Evolutionary conservation across 2,329 filamentous ascomycete species (phyloP).

Genomic region (Colletotrichum phormii): DNA sequence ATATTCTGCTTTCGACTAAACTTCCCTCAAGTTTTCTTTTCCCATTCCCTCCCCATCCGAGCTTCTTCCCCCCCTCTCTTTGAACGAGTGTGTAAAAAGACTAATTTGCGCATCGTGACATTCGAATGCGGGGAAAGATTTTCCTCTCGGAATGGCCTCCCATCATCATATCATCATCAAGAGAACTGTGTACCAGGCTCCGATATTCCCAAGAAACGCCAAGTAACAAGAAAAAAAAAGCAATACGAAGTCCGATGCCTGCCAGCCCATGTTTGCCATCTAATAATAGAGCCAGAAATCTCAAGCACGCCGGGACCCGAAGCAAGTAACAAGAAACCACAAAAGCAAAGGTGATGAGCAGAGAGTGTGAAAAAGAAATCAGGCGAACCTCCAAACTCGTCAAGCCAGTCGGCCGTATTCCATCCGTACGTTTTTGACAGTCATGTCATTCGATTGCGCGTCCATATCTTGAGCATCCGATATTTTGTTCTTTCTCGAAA

Average conservation of each 20-base stretch:
- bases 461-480: not conserved
- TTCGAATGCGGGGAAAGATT: not conserved
- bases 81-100: not conserved
- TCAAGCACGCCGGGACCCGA: not conserved
- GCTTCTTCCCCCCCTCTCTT: not conserved
- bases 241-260: not conserved
- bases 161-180: not conserved
- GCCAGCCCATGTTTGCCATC: conserved; percentile 25
- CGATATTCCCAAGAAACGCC: conserved; percentile 15
- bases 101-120: not conserved
- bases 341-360: not conserved
- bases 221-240: not conserved
- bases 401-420: conserved; percentile 24
- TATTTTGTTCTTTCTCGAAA: not conserved
- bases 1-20: not conserved
- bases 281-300: conserved; percentile 22
- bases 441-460: conserved; percentile 1
- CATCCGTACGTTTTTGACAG: conserved; percentile 11
- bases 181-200: not conserved
- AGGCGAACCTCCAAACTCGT: conserved; percentile 17
- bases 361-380: conserved; percentile 8
- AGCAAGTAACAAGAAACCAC: not conserved
- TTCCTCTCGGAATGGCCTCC: not conserved
- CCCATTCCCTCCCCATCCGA: not conserved
- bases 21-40: not conserved